A percentile compares a stretch with the other conserved stretches of the same genome.
These are phyloP conservation scores for Fusarium duplospermum DNA, from an alignment of 2,329 filamentous ascomycete genomes.

Conservation along the genomic window DNA sequence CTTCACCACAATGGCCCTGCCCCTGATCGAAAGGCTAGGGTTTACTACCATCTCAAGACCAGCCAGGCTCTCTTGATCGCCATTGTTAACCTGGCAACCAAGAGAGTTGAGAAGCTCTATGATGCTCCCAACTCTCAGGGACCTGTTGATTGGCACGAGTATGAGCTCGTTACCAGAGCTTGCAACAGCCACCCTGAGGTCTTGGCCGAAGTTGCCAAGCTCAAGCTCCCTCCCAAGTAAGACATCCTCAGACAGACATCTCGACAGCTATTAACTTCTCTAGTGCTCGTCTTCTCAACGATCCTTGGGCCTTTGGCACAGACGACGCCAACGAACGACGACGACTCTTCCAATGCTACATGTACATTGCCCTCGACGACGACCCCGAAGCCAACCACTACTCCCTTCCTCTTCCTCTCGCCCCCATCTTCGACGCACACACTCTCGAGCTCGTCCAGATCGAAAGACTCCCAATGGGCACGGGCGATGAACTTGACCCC, in stretches of 20 bases:
- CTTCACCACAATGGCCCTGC: constrained; percentile 10
- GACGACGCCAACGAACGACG: constrained; percentile 12
- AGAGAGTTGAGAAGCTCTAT: constrained; percentile 3
- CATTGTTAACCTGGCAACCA: constrained; percentile 12
- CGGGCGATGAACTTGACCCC: neutral
- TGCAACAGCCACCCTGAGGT: constrained; percentile 22
- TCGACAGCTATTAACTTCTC: neutral
- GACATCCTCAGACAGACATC: neutral
- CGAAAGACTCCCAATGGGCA: constrained; percentile 8
- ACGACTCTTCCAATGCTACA: constrained; percentile 34
- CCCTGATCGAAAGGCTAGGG: constrained; percentile 16
- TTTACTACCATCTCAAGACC: constrained; percentile 16
- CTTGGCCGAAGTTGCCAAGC: constrained; percentile 25
- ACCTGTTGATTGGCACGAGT: constrained; percentile 22
- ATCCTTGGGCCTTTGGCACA: constrained; percentile 21
- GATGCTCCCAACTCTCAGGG: constrained; percentile 16
- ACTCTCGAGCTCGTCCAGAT: constrained; percentile 20
- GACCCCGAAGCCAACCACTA: constrained; percentile 32
- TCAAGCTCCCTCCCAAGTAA: constrained; percentile 28
- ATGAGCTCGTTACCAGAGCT: constrained; percentile 8
- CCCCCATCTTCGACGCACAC: constrained; percentile 29
- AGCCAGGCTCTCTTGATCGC: constrained; percentile 15
- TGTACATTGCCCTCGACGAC: constrained; percentile 22
- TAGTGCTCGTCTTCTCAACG: constrained; percentile 14
- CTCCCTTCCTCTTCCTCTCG: constrained; percentile 25